Evolutionary conservation across 305 asterid species (phyloP).

Genomic region (Fraxinus sp.): DNA sequence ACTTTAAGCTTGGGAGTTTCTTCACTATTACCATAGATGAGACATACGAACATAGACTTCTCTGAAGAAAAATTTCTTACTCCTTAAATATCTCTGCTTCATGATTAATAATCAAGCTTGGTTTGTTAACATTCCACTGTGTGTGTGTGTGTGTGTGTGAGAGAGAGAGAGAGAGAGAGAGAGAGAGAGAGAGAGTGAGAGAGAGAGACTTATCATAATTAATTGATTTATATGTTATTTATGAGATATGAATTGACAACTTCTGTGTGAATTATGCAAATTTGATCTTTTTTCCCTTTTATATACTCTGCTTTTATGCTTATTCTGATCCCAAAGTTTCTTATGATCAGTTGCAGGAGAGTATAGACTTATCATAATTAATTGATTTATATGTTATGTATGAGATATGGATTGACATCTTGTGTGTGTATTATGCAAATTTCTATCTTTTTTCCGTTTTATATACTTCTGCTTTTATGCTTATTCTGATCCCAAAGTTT

Average conservation of each 20-base stretch:
- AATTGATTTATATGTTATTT: background rate
- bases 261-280: constrained; percentile 12
- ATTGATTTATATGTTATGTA: constrained; percentile 11
- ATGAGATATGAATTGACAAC: background rate
- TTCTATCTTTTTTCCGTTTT: no score
- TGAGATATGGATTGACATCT: constrained; percentile 3
- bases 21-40: background rate
- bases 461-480: no score
- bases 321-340: constrained; percentile 30
- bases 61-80: background rate
- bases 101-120: background rate
- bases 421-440: no score
- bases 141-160: no score
- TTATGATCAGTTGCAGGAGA: constrained; percentile 75
- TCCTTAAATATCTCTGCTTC: background rate
- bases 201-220: background rate
- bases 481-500: background rate
- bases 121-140: background rate
- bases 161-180: no score
- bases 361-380: constrained; percentile 24
- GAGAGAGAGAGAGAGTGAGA: no score
- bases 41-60: background rate
- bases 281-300: background rate
- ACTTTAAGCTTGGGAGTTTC: background rate
- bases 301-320: constrained; percentile 13